Evolutionary conservation across 2,329 filamentous ascomycete species (phyloP).

Genomic region (Xylariaceae sp.): DNA sequence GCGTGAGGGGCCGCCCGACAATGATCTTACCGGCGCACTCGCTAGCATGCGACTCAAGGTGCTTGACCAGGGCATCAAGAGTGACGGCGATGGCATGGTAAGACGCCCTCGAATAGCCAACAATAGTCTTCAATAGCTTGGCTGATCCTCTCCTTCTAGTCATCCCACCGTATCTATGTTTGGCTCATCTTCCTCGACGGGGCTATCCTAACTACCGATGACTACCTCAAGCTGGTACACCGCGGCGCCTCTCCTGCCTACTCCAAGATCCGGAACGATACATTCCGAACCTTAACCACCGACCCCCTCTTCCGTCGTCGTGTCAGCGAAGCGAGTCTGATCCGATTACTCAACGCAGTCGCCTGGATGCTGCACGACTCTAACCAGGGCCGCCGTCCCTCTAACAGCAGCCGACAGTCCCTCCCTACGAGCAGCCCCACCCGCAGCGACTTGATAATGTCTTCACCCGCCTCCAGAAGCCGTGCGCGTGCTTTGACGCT

Average conservation of each 20-base stretch:
- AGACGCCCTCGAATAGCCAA: slow-evolving; percentile 22
- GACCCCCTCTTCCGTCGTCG: slow-evolving; percentile 95
- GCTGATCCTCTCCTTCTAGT: slow-evolving; percentile 50
- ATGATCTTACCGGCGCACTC: slow-evolving; percentile 62
- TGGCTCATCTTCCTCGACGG: slow-evolving; percentile 94
- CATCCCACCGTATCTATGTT: slow-evolving; percentile 86
- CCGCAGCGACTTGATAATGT: slow-evolving; percentile 36
- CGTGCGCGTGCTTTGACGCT: slow-evolving; percentile 56
- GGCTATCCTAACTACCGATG: slow-evolving; percentile 76
- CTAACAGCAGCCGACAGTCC: slow-evolving; percentile 28
- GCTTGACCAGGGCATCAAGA: slow-evolving; percentile 70
- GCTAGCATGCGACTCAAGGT: slow-evolving; percentile 71
- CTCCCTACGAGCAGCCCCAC: slow-evolving; percentile 35
- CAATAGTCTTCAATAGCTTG: not conserved
- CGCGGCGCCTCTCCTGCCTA: slow-evolving; percentile 92
- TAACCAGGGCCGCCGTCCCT: slow-evolving; percentile 44
- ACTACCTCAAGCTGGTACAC: slow-evolving; percentile 86
- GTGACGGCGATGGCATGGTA: slow-evolving; percentile 79
- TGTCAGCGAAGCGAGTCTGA: slow-evolving; percentile 92
- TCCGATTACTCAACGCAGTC: slow-evolving; percentile 88
- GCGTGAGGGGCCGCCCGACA: slow-evolving; percentile 72
- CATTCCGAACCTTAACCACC: slow-evolving; percentile 91
- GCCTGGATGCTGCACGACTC: slow-evolving; percentile 91
- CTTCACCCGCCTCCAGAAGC: slow-evolving; percentile 44
- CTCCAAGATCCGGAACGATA: slow-evolving; percentile 97